Evolutionary conservation across 305 asterid genomes (phyloP).

Genomic region (Fraxinus angustifolia): DNA sequence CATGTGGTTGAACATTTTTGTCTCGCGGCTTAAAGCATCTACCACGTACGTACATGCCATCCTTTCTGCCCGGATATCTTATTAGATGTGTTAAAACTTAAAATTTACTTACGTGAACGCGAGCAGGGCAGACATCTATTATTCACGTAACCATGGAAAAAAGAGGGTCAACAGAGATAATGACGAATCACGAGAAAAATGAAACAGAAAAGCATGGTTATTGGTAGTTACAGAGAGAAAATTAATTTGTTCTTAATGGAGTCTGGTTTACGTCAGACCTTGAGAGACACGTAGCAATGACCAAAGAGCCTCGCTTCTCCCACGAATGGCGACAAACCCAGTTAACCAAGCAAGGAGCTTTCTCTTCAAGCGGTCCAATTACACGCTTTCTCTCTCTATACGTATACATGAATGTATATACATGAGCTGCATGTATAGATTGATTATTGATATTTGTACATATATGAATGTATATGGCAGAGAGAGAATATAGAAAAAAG

Average conservation of each 20-base stretch:
- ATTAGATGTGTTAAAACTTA: not conserved
- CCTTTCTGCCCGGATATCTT: too few relatives aligned
- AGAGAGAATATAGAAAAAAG: slow-evolving; percentile 39
- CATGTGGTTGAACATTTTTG: not conserved
- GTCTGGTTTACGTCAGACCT: slow-evolving; percentile 31
- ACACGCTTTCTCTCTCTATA: slow-evolving; percentile 19
- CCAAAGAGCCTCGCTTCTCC: slow-evolving; percentile 29
- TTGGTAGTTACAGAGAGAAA: slow-evolving; percentile 11
- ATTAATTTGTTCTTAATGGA: not conserved
- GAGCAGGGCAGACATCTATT: not conserved
- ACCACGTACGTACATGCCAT: not conserved
- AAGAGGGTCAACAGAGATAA: not conserved
- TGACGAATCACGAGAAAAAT: not conserved
- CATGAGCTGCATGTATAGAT: not conserved
- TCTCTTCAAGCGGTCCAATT: slow-evolving; percentile 31
- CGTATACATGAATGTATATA: not conserved
- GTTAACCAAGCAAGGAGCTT: slow-evolving; percentile 10
- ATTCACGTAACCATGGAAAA: not conserved
- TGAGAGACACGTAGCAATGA: slow-evolving; percentile 37
- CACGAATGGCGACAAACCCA: slow-evolving; percentile 46
- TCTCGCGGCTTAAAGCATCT: not conserved
- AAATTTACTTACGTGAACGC: not conserved
- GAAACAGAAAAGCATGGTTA: not conserved
- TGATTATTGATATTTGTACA: not conserved
- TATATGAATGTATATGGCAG: not conserved